These are phyloP conservation scores for Trypanosoma cruzi DNA, from an alignment of 208 protist species.

Conservation along the genomic window DNA sequence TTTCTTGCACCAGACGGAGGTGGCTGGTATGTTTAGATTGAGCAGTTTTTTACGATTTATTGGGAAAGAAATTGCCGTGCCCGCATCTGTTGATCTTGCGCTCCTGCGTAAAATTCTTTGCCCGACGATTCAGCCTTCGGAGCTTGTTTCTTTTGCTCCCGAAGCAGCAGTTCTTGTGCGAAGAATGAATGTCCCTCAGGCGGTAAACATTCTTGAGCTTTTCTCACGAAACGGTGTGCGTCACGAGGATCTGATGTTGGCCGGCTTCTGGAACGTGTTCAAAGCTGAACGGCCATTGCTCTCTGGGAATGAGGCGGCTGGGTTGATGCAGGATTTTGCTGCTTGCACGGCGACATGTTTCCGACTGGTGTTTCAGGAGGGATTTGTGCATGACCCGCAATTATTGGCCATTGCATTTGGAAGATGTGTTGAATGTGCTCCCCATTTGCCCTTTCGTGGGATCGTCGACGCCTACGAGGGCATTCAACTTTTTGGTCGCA, in stretches of 20 bases:
- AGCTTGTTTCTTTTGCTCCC: conserved; percentile 27
- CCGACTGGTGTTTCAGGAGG: conserved; percentile 42
- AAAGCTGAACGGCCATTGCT: conserved; percentile 37
- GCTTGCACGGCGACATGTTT: conserved; percentile 56
- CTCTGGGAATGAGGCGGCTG: background rate
- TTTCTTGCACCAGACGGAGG: background rate
- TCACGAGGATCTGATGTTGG: conserved; percentile 59
- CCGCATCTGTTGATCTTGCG: background rate
- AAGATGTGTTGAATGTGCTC: conserved; percentile 63
- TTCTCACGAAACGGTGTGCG: conserved; percentile 47
- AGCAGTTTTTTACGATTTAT: conserved; percentile 11
- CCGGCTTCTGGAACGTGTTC: conserved; percentile 69
- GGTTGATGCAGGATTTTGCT: conserved; percentile 30
- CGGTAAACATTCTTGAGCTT: conserved; percentile 13
- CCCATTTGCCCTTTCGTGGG: conserved; percentile 40
- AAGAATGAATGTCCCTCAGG: conserved; percentile 14
- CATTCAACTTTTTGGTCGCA: conserved; percentile 41
- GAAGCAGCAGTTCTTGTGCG: conserved; percentile 10
- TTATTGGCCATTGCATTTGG: conserved; percentile 71
- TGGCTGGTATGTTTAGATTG: conserved; percentile 3
- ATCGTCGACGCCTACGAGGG: conserved; percentile 55
- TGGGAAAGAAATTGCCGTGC: conserved; percentile 13
- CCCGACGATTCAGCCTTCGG: conserved; percentile 19
- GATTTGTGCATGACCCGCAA: conserved; percentile 64
- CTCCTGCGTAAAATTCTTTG: conserved; percentile 29